Evolutionary conservation across 2,329 filamentous ascomycete genomes (phyloP).

Genomic region (Atkinsonella texensis): DNA sequence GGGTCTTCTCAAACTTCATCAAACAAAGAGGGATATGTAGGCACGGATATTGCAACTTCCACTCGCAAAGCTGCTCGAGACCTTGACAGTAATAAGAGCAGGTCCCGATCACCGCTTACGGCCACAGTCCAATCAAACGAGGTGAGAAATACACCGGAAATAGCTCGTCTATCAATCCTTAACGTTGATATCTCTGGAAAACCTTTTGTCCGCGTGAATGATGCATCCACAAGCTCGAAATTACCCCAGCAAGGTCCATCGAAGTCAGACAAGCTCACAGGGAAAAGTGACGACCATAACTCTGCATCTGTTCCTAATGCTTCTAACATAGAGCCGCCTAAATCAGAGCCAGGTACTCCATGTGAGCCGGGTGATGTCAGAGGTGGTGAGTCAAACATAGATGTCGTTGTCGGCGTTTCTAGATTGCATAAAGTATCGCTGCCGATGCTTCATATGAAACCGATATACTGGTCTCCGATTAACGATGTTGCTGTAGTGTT

Average conservation of each 20-base stretch:
- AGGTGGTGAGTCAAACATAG: slow-evolving; percentile 16
- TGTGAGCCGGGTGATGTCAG: slow-evolving; percentile 16
- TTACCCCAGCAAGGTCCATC: background rate
- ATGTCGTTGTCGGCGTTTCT: slow-evolving; percentile 80
- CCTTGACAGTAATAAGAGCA: background rate
- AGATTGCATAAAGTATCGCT: slow-evolving; percentile 79
- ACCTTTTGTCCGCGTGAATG: background rate
- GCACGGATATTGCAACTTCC: background rate
- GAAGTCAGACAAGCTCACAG: background rate
- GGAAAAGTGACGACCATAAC: background rate
- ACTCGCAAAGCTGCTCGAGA: background rate
- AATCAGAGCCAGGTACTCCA: background rate
- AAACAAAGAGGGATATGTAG: slow-evolving; percentile 10
- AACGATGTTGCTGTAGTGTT: slow-evolving; percentile 76
- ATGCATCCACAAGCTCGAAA: background rate
- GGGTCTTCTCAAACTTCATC: slow-evolving; percentile 7
- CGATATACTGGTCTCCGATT: slow-evolving; percentile 94
- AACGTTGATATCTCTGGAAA: background rate
- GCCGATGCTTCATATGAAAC: slow-evolving; percentile 77
- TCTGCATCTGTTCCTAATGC: background rate
- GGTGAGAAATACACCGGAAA: background rate
- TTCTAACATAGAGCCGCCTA: background rate
- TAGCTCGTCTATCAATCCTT: background rate
- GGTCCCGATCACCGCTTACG: background rate
- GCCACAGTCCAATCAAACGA: background rate